Conservation (phyloP, 164 flowering plant genomes). For the Cinnamomum micranthum region DNA sequence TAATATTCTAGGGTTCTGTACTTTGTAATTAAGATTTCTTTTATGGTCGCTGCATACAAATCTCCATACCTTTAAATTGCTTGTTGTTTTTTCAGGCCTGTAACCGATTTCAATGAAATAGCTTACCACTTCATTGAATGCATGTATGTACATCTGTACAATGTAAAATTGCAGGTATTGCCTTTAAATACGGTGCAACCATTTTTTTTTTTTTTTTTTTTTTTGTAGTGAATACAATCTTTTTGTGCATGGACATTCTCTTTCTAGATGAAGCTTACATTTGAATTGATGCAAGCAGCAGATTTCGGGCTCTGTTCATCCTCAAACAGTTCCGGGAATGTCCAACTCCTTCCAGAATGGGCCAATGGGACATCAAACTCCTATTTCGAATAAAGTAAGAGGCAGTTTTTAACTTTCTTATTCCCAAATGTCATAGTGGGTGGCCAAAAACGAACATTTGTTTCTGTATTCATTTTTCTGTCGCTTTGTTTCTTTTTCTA, state of each 20-base stretch:
- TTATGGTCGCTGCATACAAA: not conserved
- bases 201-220: not conserved
- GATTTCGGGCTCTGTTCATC: conserved; percentile 28
- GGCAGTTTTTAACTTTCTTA: not conserved
- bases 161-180: conserved; percentile 53
- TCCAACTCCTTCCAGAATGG: conserved; percentile 24
- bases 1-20: too few species aligned
- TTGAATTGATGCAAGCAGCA: conserved; percentile 25
- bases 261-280: conserved; percentile 5
- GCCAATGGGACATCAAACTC: conserved; percentile 36
- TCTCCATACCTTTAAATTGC: not conserved
- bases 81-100: conserved; percentile 2
- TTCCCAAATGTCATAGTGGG: not conserved
- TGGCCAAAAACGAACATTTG: not conserved
- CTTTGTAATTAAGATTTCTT: not conserved
- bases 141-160: conserved; percentile 38
- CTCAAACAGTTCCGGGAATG: conserved; percentile 31
- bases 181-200: not conserved
- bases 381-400: conserved; percentile 48
- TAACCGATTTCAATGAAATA: conserved; percentile 2
- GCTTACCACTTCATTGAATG: conserved; percentile 5
- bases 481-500: conserved; percentile 19
- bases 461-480: not conserved
- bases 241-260: not conserved
- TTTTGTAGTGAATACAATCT: not conserved